phyloP scores from a whole-genome alignment of 345 rosid species.

The Dovyalis caffra region DNA sequence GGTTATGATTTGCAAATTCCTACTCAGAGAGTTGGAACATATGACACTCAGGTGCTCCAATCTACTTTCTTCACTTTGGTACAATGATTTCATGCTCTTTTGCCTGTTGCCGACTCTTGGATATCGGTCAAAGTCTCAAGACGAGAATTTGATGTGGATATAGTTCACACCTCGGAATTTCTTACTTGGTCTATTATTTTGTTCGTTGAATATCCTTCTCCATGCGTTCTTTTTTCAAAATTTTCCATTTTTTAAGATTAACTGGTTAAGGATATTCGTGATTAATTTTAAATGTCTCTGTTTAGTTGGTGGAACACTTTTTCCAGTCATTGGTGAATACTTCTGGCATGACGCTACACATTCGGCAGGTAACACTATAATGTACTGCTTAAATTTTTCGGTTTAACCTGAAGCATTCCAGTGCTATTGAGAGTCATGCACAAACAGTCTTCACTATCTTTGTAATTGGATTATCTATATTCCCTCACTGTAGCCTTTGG shows the following conservation, averaged over 20 bases:
- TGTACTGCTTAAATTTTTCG: constrained; percentile 2
- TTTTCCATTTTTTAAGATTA: not conserved
- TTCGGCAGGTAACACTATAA: constrained; percentile 59
- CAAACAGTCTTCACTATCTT: not conserved
- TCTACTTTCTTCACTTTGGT: constrained; percentile 9
- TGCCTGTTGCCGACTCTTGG: not conserved
- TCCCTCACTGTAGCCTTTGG: not conserved
- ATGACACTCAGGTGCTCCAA: constrained; percentile 73
- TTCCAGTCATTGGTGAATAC: constrained; percentile 92
- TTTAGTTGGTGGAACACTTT: constrained; percentile 91
- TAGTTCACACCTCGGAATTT: not conserved
- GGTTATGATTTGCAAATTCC: constrained; percentile 76
- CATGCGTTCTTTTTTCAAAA: not conserved
- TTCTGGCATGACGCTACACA: constrained; percentile 95
- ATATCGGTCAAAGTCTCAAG: not conserved
- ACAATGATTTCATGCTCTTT: not conserved
- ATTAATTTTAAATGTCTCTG: not conserved
- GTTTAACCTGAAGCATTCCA: not conserved
- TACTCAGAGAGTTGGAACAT: constrained; percentile 75
- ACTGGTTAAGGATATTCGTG: not conserved
- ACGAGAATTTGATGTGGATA: not conserved
- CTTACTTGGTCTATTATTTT: not conserved
- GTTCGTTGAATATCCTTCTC: not conserved
- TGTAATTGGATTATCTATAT: not conserved
- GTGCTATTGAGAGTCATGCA: not conserved